Evolutionary conservation across 257 asterid genomes (phyloP), one percentile per base, ranked within the genome.

Genomic region (Jaltomata sinuosa): DNA sequence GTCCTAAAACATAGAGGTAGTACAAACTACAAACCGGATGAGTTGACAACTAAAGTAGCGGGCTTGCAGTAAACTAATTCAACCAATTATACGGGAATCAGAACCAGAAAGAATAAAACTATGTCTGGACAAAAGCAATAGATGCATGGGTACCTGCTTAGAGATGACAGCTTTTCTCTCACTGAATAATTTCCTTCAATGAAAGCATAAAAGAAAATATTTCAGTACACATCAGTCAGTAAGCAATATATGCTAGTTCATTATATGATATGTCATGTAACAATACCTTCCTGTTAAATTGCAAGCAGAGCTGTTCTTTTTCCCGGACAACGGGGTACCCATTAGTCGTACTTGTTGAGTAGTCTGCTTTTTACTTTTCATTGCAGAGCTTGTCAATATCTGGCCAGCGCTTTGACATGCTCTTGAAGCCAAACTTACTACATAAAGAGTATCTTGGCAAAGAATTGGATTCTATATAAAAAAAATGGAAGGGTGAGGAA

Each of bases 361-460:
- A 69, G 88, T 83, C 72, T 92, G 87, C 85, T 87, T 87, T 77
- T 52, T 88, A 83, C 53, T 83, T 90, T 86, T 91, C 65, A 88
- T 89, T 22, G 90, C 85, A 55, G 94, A 89, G 89, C 92, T 92
- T 34, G 86, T 86, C 88, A 90, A 57, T 76, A 90, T 91, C 87
- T 90, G 91, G 49, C 87, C 91, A 53, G 83, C 54, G 85, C 88
- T 89, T 89, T 88, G 95, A 90, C 88, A 87, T 80, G 95, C 82
- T 53, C 96, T 91, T 59, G 98, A 91, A 85, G 95, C 92, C 88
- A 93, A 88, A 91, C 91, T 90, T 84, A 92, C 79, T 49, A 89
- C 87, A 86, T 92, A 91, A 69, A 94, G 82, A 42, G 97, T 89
- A 85, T 92, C 99, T 91, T 88, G 94, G 87, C 98, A 96, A 88